Percentiles rank a stretch among this genome's conserved stretches.
These are phyloP conservation scores for Fusarium goolgardi DNA, from an alignment of 2,329 filamentous ascomycete genomes.

Conservation along the genomic window DNA sequence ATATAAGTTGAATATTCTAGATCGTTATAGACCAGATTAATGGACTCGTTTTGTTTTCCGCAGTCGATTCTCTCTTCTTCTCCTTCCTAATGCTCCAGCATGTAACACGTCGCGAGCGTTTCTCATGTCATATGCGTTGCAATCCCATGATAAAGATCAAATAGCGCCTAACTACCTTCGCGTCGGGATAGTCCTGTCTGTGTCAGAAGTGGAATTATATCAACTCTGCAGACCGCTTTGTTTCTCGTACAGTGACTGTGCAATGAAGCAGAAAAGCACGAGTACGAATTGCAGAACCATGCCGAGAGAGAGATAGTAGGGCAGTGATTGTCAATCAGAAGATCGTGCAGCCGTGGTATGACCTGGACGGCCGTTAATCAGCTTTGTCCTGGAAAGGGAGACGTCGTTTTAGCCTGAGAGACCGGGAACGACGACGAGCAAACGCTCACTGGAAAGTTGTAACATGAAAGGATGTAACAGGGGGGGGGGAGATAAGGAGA, in stretches of 20 bases:
- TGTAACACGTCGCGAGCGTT: slow-evolving; percentile 8
- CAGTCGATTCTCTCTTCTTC: neutral
- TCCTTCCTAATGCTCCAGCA: neutral
- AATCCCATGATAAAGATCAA: slow-evolving; percentile 19
- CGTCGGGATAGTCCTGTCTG: slow-evolving; percentile 27
- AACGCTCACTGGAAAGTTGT: neutral
- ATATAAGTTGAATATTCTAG: neutral
- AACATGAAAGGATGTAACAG: neutral
- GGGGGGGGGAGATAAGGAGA: neutral
- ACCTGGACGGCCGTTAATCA: slow-evolving; percentile 48
- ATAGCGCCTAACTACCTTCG: slow-evolving; percentile 17
- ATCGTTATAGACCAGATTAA: neutral
- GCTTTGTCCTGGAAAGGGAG: slow-evolving; percentile 44
- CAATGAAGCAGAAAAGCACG: slow-evolving; percentile 27
- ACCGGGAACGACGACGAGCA: slow-evolving; percentile 25
- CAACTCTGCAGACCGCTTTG: slow-evolving; percentile 14
- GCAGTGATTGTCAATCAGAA: slow-evolving; percentile 44
- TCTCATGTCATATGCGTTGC: slow-evolving; percentile 14
- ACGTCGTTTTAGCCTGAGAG: slow-evolving; percentile 39
- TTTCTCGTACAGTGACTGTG: slow-evolving; percentile 21
- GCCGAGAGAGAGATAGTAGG: slow-evolving; percentile 36
- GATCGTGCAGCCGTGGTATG: slow-evolving; percentile 49
- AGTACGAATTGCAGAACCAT: slow-evolving; percentile 32
- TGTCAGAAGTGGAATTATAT: slow-evolving; percentile 30
- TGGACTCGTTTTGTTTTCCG: neutral